Percentiles rank a stretch among this genome's conserved stretches.
phyloP scores from a whole-genome alignment of 129 eudicot genomes.

The Ambrosia artemisiifolia region DNA sequence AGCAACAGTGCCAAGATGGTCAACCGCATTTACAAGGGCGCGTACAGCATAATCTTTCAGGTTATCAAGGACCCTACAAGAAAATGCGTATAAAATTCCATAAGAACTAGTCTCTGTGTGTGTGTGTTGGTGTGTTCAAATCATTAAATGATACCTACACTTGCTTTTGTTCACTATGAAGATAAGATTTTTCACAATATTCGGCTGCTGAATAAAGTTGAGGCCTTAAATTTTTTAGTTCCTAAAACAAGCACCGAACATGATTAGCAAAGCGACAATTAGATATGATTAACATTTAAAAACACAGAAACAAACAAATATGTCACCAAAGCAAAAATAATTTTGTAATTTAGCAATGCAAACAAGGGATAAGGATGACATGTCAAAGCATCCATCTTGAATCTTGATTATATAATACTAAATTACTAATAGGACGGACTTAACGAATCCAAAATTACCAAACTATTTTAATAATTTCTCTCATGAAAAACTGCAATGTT shows the following conservation, averaged over 20 bases:
- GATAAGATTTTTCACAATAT: conserved; percentile 94
- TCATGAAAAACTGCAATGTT: neutral
- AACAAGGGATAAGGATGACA: conserved; percentile 5
- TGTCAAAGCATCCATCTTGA: conserved; percentile 1
- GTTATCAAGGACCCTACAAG: conserved; percentile 87
- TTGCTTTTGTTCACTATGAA: conserved; percentile 91
- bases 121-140: neutral
- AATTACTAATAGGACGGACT: neutral
- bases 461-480: neutral
- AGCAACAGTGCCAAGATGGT: conserved; percentile 98
- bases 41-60: conserved; percentile 89
- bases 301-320: neutral
- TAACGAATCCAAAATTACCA: neutral
- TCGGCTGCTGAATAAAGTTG: conserved; percentile 97
- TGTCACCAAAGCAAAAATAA: neutral
- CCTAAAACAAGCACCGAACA: conserved; percentile 46
- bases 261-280: neutral
- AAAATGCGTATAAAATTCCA: neutral
- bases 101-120: neutral
- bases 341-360: neutral
- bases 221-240: conserved; percentile 88
- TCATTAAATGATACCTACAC: conserved; percentile 51
- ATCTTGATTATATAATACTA: conserved; percentile 11
- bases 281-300: conserved; percentile 13
- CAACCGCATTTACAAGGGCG: conserved; percentile 97